Percentiles rank a stretch among this genome's conserved stretches.
phyloP scores from a whole-genome alignment of 2,329 filamentous ascomycete species.

The Fusarium chuoi region DNA sequence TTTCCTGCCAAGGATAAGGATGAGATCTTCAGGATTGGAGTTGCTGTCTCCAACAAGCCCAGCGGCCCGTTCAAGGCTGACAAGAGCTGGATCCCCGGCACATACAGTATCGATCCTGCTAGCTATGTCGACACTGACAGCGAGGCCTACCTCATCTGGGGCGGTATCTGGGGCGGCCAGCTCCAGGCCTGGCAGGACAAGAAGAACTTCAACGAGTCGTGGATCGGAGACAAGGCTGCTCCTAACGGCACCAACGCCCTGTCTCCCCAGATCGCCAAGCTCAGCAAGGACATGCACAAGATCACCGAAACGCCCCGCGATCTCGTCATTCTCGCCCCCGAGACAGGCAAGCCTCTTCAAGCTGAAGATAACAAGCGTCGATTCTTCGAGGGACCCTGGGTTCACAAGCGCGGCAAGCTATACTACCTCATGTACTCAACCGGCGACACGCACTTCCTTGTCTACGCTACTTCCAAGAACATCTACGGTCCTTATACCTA shows the following conservation, averaged over 20 bases:
- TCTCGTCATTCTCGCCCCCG: constrained; percentile 5
- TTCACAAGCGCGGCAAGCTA: constrained; percentile 14
- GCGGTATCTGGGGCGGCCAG: constrained; percentile 13
- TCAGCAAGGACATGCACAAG: constrained; percentile 19
- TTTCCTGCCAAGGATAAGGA: constrained; percentile 23
- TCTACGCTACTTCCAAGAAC: constrained; percentile 13
- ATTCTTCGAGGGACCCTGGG: constrained; percentile 9
- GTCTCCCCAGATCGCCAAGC: constrained; percentile 13
- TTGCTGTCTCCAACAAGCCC: constrained; percentile 7
- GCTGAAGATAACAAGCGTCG: constrained; percentile 4
- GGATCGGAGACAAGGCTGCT: background rate
- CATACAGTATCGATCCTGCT: constrained; percentile 14
- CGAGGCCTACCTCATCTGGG: background rate
- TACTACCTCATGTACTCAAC: constrained; percentile 24
- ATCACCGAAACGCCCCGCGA: constrained; percentile 18
- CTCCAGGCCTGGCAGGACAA: constrained; percentile 20
- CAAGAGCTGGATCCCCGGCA: constrained; percentile 19
- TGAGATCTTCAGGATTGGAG: constrained; percentile 17
- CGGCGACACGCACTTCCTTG: constrained; percentile 4
- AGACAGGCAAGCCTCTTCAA: constrained; percentile 14
- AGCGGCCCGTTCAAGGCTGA: constrained; percentile 18
- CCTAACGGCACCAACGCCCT: constrained; percentile 7
- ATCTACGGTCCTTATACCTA: constrained; percentile 20
- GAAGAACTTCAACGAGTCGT: constrained; percentile 7
- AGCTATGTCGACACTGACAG: constrained; percentile 6